These are phyloP conservation scores for Termitomyces sp. DNA, from an alignment of 768 basidiomycete genomes.

Conservation along the genomic window DNA sequence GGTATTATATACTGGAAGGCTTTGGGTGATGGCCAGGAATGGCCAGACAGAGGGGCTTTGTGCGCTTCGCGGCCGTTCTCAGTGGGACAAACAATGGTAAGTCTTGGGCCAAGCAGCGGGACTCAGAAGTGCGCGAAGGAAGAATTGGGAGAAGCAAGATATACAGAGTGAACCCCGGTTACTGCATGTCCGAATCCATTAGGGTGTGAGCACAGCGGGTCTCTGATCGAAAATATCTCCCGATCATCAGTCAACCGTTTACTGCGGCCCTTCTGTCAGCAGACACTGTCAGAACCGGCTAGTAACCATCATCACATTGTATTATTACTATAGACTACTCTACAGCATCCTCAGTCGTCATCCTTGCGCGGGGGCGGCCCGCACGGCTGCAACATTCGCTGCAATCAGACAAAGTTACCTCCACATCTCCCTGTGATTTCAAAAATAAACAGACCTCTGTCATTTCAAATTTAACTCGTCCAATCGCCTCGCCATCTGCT, in stretches of 20 bases:
- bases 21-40: background rate
- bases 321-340: background rate
- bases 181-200: conserved; percentile 10
- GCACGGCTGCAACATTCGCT: conserved; percentile 95
- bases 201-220: background rate
- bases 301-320: background rate
- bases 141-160: conserved; percentile 1
- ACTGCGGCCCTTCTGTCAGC: conserved; percentile 9
- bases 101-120: background rate
- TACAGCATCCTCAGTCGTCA: conserved; percentile 47
- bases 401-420: conserved; percentile 6
- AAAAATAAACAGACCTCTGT: conserved; percentile 62
- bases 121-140: background rate
- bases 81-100: conserved; percentile 3
- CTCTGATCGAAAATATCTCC: conserved; percentile 5
- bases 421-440: conserved; percentile 3
- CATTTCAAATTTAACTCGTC: conserved; percentile 89
- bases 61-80: background rate
- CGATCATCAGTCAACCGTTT: conserved; percentile 4
- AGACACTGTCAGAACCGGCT: conserved; percentile 3
- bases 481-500: conserved; percentile 92
- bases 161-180: conserved; percentile 11
- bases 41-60: background rate
- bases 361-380: conserved; percentile 90
- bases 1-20: conserved; percentile 11